A percentile compares a stretch with the other conserved stretches of the same genome.
These are phyloP conservation scores for Ramichloridium luteum DNA, from an alignment of 2,329 filamentous ascomycete species.

Conservation along the genomic window DNA sequence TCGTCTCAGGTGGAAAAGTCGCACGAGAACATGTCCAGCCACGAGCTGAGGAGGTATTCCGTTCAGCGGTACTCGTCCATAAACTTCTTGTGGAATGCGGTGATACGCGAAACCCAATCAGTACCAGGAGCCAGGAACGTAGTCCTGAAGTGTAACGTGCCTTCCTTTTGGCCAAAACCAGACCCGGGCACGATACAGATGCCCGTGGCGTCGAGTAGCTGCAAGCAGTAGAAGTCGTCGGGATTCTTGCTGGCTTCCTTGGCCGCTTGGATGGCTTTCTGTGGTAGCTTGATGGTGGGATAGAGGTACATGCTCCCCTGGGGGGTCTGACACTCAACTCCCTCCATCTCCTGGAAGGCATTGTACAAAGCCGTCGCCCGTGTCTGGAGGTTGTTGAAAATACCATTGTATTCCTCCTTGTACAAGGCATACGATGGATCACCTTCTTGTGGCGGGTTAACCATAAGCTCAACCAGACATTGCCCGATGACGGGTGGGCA, in stretches of 20 bases:
- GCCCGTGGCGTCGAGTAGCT: slow-evolving; percentile 82
- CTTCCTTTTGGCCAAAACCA: slow-evolving; percentile 88
- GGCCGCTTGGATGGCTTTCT: slow-evolving; percentile 66
- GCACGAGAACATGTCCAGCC: too few relatives aligned
- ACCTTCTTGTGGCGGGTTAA: slow-evolving; percentile 78
- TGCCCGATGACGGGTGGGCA: slow-evolving; percentile 92
- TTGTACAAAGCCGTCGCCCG: slow-evolving; percentile 78
- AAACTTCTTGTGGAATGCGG: slow-evolving; percentile 84
- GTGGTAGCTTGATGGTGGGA: slow-evolving; percentile 74
- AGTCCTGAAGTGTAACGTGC: slow-evolving; percentile 85
- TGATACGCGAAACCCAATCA: slow-evolving; percentile 79
- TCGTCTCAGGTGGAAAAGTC: too few relatives aligned
- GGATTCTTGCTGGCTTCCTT: slow-evolving; percentile 56
- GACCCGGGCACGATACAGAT: slow-evolving; percentile 87
- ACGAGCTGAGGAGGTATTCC: too few relatives aligned
- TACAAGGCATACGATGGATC: slow-evolving; percentile 78
- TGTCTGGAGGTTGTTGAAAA: slow-evolving; percentile 64
- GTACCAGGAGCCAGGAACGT: slow-evolving; percentile 95
- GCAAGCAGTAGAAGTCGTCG: slow-evolving; percentile 91
- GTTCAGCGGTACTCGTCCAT: slow-evolving; percentile 61
- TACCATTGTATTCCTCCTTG: slow-evolving; percentile 69
- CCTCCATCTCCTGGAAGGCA: slow-evolving; percentile 90
- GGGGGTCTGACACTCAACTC: slow-evolving; percentile 77
- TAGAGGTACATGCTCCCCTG: slow-evolving; percentile 99
- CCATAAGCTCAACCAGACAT: slow-evolving; percentile 94